These are phyloP conservation scores for Dactylellina cionopaga DNA, from an alignment of 2,329 filamentous ascomycete genomes.

Conservation along the genomic window DNA sequence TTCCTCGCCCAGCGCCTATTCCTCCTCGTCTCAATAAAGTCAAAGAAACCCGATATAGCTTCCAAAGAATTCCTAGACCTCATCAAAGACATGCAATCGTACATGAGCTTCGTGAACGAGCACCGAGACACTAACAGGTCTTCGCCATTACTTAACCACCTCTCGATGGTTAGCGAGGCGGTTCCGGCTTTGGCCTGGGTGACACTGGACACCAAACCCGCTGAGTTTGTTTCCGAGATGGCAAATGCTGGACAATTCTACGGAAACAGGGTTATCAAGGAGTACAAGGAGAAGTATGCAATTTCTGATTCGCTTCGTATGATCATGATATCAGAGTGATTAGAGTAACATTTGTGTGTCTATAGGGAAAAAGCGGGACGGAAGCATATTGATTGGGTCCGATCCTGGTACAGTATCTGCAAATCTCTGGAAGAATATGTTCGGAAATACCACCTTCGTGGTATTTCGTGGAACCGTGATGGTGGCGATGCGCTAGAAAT, in stretches of 20 bases:
- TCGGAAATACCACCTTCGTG: constrained; percentile 80
- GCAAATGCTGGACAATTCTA: constrained; percentile 89
- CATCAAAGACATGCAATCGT: constrained; percentile 85
- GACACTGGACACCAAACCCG: constrained; percentile 81
- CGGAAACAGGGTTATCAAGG: constrained; percentile 91
- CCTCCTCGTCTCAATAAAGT: constrained; percentile 85
- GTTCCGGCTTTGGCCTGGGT: constrained; percentile 93
- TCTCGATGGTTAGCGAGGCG: constrained; percentile 88
- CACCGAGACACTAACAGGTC: constrained; percentile 84
- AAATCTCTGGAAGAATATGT: constrained; percentile 83
- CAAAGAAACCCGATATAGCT: constrained; percentile 84
- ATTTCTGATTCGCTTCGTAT: background rate
- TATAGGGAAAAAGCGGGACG: constrained; percentile 76
- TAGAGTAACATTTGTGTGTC: background rate
- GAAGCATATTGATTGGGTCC: constrained; percentile 85
- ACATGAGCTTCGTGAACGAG: constrained; percentile 79
- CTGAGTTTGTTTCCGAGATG: constrained; percentile 84
- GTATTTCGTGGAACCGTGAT: constrained; percentile 85
- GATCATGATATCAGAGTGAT: background rate
- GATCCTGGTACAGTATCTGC: constrained; percentile 91
- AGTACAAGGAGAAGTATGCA: constrained; percentile 80
- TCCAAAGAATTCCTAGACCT: constrained; percentile 78
- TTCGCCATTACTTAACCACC: constrained; percentile 78
- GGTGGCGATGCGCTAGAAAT: constrained; percentile 78
- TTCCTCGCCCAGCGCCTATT: constrained; percentile 89